Evolutionary conservation across 495 filamentous ascomycete species (phyloP), one percentile per base, ranked within the genome.

Genomic region (Aspergillus homomorphus): DNA sequence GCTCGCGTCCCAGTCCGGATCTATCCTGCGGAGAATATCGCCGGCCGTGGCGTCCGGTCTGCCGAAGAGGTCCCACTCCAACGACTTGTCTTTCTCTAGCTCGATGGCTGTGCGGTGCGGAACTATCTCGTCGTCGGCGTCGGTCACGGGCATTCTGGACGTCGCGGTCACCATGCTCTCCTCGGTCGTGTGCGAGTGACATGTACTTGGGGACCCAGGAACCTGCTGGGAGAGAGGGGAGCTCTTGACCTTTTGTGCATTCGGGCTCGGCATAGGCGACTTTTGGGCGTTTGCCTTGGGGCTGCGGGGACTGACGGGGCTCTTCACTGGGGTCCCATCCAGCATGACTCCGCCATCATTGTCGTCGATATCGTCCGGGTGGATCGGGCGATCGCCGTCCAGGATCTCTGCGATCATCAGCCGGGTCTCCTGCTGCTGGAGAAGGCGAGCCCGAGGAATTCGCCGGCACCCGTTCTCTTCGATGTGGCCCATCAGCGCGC

Each of bases 401-500:
- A 66, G 54, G 19, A 62, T 64, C 23, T 68, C 57, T 28, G 64
- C 68, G 52, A 73, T 58, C 22, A 80, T 65, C 15, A 70, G 51
- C 43, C 77, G 78, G 41, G 74, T 72, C n/a, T 68, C 55, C 48
- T 75, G 72, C 42, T 73, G 65, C 23, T 65, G 65, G 2, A 70
- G 56, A 24, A 82, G 73, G 9, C 72, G 60, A 2, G 55, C n/a
- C 4, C 59, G 19, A 5, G 53, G 53, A 26, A 80, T 75, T 0
- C 20, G 52, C 3, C 45, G 41, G 57, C 83, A 85, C 8, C 75
- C 63, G n/a, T 74, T 73, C 8, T 65, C 56, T 56, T 84, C 80
- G 22, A 84, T 71, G 55, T 87, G 84, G n/a, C 62, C 62, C 49
- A 84, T 75, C 8, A 81, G 54, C 8, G 53, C 65, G 7, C 68